Evolutionary conservation across 495 filamentous ascomycete genomes (phyloP).

Genomic region (Trichoderma reesei): DNA sequence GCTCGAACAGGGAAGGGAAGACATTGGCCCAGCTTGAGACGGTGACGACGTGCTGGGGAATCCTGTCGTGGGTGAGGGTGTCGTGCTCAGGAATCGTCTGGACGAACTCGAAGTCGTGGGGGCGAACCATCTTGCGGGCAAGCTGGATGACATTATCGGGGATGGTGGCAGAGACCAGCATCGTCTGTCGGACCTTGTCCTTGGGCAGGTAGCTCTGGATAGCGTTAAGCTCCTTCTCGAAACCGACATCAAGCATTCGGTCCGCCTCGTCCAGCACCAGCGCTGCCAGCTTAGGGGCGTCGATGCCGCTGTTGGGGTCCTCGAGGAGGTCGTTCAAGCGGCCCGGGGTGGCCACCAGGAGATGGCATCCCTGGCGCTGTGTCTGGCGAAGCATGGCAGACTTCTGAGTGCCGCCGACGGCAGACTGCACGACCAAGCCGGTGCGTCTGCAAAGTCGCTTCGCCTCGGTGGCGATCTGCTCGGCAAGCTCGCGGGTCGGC

Average conservation of each 20-base stretch:
- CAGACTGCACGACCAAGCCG: conserved; percentile 67
- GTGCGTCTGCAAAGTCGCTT: conserved; percentile 56
- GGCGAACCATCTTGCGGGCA: conserved; percentile 47
- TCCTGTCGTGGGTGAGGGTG: conserved; percentile 66
- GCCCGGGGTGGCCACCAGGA: conserved; percentile 86
- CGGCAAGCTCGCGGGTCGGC: conserved; percentile 87
- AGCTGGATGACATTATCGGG: conserved; percentile 71
- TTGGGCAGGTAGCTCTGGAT: conserved; percentile 60
- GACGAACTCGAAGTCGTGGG: conserved; percentile 63
- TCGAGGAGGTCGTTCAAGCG: conserved; percentile 76
- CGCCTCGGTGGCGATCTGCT: conserved; percentile 86
- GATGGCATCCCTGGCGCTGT: conserved; percentile 67
- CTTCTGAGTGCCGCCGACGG: conserved; percentile 85
- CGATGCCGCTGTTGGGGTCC: conserved; percentile 54
- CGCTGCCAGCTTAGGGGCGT: conserved; percentile 61
- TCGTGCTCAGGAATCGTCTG: conserved; percentile 76
- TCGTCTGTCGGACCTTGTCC: conserved; percentile 64
- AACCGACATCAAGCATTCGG: conserved; percentile 82
- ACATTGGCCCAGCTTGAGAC: conserved; percentile 63
- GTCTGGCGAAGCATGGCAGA: conserved; percentile 48
- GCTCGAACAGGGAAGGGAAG: conserved; percentile 65
- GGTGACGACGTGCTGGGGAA: conserved; percentile 66
- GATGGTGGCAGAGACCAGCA: conserved; percentile 91
- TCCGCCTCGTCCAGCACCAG: conserved; percentile 94
- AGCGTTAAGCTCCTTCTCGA: conserved; percentile 61